A percentile compares a stretch with the other conserved stretches of the same genome.
Conservation (phyloP, 257 asterid genomes). For the Cynanchum wilfordii region DNA sequence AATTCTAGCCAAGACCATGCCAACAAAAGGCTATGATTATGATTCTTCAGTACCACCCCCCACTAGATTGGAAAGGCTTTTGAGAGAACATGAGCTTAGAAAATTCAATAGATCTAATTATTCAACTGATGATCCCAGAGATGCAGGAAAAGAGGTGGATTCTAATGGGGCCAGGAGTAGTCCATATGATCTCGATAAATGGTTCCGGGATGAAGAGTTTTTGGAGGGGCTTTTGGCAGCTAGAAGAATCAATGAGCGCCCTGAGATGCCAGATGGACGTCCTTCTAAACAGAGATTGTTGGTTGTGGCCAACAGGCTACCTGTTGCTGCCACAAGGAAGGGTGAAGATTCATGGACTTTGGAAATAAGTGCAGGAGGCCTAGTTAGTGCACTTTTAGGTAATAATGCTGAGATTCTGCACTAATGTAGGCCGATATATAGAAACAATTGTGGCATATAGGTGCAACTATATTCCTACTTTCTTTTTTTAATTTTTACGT, state of each 20-base stretch:
- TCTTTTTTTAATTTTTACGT: background rate
- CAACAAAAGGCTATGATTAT: constrained; percentile 30
- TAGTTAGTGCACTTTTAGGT: constrained; percentile 85
- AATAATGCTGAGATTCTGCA: constrained; percentile 20
- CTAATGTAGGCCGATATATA: background rate
- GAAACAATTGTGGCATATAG: background rate
- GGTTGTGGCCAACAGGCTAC: constrained; percentile 87
- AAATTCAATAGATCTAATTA: constrained; percentile 43
- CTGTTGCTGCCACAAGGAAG: constrained; percentile 75
- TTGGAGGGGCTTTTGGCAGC: constrained; percentile 35
- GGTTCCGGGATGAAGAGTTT: constrained; percentile 38
- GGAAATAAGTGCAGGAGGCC: constrained; percentile 83
- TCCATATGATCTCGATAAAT: constrained; percentile 34
- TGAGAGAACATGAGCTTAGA: constrained; percentile 67
- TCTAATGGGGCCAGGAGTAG: constrained; percentile 24
- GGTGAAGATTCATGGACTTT: constrained; percentile 73
- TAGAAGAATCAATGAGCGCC: constrained; percentile 24
- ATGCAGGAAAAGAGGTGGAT: constrained; percentile 36
- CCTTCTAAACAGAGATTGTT: constrained; percentile 53
- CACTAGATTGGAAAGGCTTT: constrained; percentile 65
- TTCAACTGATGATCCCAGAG: constrained; percentile 44
- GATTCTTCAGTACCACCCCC: constrained; percentile 43
- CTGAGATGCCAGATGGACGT: constrained; percentile 42
- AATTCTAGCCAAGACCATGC: constrained; percentile 26
- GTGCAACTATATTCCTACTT: background rate